Conservation (phyloP, 2,329 filamentous ascomycete species). For the Ambrosiella beaveri region DNA sequence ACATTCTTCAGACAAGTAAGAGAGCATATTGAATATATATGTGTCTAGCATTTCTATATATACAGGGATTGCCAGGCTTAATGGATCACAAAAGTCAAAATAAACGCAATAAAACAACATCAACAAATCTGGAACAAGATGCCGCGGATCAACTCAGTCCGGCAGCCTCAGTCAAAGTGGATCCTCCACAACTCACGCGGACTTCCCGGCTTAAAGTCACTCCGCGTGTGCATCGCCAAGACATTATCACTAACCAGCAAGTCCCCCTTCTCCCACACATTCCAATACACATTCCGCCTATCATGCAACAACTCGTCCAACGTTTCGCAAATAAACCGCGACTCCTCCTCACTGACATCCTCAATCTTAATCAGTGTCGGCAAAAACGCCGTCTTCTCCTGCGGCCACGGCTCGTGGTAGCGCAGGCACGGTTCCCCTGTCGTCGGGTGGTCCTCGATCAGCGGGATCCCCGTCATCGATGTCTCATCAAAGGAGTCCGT, state of each 20-base stretch:
- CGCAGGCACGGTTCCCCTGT: slow-evolving; percentile 31
- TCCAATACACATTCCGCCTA: slow-evolving; percentile 30
- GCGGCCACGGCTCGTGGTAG: slow-evolving; percentile 38
- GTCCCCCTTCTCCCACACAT: slow-evolving; percentile 38
- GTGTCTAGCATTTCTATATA: too few species aligned
- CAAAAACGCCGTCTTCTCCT: slow-evolving; percentile 32
- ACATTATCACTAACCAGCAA: slow-evolving; percentile 35
- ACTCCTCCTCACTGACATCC: slow-evolving; percentile 18
- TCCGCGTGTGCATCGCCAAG: slow-evolving; percentile 32
- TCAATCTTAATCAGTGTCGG: slow-evolving; percentile 28
- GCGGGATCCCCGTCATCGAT: slow-evolving; percentile 25
- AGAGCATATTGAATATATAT: too few species aligned
- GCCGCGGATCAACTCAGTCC: too few species aligned
- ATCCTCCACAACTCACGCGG: slow-evolving; percentile 33
- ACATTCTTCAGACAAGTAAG: too few species aligned
- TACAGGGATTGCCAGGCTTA: too few species aligned
- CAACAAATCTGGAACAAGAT: too few species aligned
- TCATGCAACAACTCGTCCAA: slow-evolving; percentile 26
- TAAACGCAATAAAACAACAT: too few species aligned
- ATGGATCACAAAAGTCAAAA: too few species aligned
- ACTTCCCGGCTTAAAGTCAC: slow-evolving; percentile 26
- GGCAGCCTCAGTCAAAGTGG: slow-evolving; percentile 22
- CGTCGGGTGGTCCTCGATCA: slow-evolving; percentile 28
- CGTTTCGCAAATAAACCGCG: slow-evolving; percentile 21
- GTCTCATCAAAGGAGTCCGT: slow-evolving; percentile 31